phyloP scores from a whole-genome alignment of 1,284 basidiomycete species.

The Bondarzewia mesenterica region DNA sequence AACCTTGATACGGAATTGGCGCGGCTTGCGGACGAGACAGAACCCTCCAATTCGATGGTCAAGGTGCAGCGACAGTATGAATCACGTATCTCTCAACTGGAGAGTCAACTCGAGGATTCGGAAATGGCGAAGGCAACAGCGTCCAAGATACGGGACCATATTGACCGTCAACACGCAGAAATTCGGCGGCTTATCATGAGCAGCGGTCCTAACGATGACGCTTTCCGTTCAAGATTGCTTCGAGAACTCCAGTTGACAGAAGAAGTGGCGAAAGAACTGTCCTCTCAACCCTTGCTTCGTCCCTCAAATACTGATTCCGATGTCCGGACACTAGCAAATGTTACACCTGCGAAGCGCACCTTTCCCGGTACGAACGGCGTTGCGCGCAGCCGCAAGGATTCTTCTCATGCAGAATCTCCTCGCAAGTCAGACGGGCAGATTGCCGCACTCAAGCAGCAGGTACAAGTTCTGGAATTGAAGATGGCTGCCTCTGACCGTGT shows the following conservation, averaged over 20 bases:
- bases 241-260: slow-evolving; percentile 63
- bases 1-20: slow-evolving; percentile 64
- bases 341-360: slow-evolving; percentile 37
- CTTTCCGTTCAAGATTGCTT: slow-evolving; percentile 58
- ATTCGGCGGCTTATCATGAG: slow-evolving; percentile 57
- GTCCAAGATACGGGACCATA: slow-evolving; percentile 49
- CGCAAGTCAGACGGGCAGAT: slow-evolving; percentile 37
- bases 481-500: slow-evolving; percentile 64
- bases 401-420: slow-evolving; percentile 25
- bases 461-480: slow-evolving; percentile 61
- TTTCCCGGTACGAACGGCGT: slow-evolving; percentile 25
- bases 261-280: slow-evolving; percentile 54
- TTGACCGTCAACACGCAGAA: slow-evolving; percentile 64
- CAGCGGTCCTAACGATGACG: slow-evolving; percentile 48
- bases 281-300: slow-evolving; percentile 18
- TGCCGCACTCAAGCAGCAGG: slow-evolving; percentile 51
- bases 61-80: slow-evolving; percentile 64
- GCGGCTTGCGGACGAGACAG: slow-evolving; percentile 53
- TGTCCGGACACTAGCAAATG: slow-evolving; percentile 28
- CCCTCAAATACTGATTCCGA: slow-evolving; percentile 20
- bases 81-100: slow-evolving; percentile 53
- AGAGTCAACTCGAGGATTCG: slow-evolving; percentile 53
- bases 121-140: slow-evolving; percentile 43
- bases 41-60: slow-evolving; percentile 45
- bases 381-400: slow-evolving; percentile 26